A percentile compares a stretch with the other conserved stretches of the same genome.
phyloP scores from a whole-genome alignment of 108 stramenopile genomes.

The Cyclotella baltica region DNA sequence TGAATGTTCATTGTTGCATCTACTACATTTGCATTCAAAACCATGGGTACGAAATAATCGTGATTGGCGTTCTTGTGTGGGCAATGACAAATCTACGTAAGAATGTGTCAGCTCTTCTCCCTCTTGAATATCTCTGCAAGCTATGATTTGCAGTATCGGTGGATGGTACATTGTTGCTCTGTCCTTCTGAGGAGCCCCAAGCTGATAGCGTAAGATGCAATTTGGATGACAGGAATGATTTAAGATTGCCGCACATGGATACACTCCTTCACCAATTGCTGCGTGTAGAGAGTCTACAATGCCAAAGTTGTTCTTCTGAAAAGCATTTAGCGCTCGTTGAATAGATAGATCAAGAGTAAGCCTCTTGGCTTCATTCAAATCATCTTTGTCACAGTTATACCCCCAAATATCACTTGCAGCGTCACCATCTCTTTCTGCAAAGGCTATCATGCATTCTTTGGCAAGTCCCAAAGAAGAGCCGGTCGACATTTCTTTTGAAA shows the following conservation, averaged over 20 bases:
- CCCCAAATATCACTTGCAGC: constrained; percentile 30
- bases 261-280: constrained; percentile 63
- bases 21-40: constrained; percentile 65
- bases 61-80: constrained; percentile 46
- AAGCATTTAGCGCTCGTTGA: constrained; percentile 33
- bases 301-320: constrained; percentile 75
- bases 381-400: neutral
- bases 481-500: neutral
- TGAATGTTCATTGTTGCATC: constrained; percentile 40
- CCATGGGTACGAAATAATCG: constrained; percentile 57
- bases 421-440: constrained; percentile 4
- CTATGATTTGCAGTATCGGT: constrained; percentile 46
- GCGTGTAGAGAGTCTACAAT: constrained; percentile 57
- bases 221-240: constrained; percentile 82
- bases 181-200: constrained; percentile 28
- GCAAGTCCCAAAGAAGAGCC: constrained; percentile 22
- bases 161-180: constrained; percentile 10
- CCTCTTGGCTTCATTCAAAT: neutral
- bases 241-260: constrained; percentile 74
- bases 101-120: constrained; percentile 77
- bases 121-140: constrained; percentile 40
- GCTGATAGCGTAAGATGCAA: constrained; percentile 64
- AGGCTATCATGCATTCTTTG: constrained; percentile 28
- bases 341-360: constrained; percentile 32
- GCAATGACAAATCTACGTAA: constrained; percentile 63